Base-by-base conservation (phyloP, 2,329 filamentous ascomycete genomes). In the Aureobasidium sp. region DNA sequence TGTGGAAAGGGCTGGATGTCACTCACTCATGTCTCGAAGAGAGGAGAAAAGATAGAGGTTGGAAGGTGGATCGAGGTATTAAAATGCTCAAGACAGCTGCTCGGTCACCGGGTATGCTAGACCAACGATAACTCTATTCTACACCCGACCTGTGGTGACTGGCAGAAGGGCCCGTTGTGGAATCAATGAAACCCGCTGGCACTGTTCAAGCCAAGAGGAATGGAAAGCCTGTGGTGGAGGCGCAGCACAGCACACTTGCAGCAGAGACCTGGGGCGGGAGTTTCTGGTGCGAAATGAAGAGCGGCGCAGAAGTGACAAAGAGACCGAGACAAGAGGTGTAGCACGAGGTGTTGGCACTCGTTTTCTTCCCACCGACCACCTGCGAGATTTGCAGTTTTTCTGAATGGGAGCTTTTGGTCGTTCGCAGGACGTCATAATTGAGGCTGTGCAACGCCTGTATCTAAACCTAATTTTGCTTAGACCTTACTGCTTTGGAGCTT, bases 101-200 rank as follows among this genome's bases (percentile, higher is more conserved):
- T 21, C n/a, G 35, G 45, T 49, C 45, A 49, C 44, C 44, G 44
- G 44, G 37, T 30, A 35, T n/a, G 44, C 10, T 27, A 19, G 44
- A n/a, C 25, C 44, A 19, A 48, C 10, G 32, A 39, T 22, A 49
- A 49, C 45, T 30, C 45, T 49, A 49, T 49, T 49, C 34, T 29
- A 21, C 25, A 39, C 22, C 34, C 17, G 45, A 49, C 16, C 32
- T 37, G 45, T 39, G 24, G 34, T 38, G 45, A 39, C 34, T 21
- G 45, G 22, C 22, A 34, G 39, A 39, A 39, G 35, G 25, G 6
- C 45, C 45, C 45, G 45, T 49, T 49, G 45, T 39, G 34, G 45
- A 49, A 49, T 49, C 45, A 49, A 49, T 49, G 45, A 39, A 49
- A 49, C 34, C 45, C 45, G 45, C 45, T 49, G 45, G 45, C 34